phyloP scores from a whole-genome alignment of 495 filamentous ascomycete genomes.

The Letharia lupina region DNA sequence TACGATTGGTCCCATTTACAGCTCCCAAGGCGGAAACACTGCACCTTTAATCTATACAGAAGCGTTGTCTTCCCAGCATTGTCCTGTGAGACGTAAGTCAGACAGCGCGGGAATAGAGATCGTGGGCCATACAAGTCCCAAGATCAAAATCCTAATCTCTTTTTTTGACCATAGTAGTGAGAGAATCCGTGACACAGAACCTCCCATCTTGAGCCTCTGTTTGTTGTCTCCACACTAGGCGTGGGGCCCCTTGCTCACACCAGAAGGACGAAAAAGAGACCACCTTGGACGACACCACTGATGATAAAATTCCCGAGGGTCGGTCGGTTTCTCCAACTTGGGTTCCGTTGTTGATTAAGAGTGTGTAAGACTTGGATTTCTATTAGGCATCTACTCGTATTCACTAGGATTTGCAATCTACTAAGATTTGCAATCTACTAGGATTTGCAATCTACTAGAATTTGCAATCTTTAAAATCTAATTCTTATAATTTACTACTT shows the following conservation, averaged over 20 bases:
- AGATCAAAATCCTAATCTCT: conserved; percentile 91
- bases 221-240: background rate
- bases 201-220: conserved; percentile 56
- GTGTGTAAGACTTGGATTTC: no score
- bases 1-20: conserved; percentile 7
- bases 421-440: no score
- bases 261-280: background rate
- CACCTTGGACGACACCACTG: background rate
- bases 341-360: no score
- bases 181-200: conserved; percentile 64
- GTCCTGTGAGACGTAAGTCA: conserved; percentile 50
- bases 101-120: conserved; percentile 19
- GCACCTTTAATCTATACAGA: conserved; percentile 89
- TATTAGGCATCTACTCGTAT: no score
- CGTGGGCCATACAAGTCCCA: conserved; percentile 63
- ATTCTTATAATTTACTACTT: no score
- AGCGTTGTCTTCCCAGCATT: conserved; percentile 98
- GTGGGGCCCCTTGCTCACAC: background rate
- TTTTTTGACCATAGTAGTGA: conserved; percentile 84
- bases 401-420: no score
- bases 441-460: no score
- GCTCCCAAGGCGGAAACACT: conserved; percentile 17
- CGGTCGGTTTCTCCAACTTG: no score
- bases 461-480: no score
- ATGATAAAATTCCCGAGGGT: background rate